Conservation (phyloP, 306 rosid genomes). For the Fagus sylvatica region DNA sequence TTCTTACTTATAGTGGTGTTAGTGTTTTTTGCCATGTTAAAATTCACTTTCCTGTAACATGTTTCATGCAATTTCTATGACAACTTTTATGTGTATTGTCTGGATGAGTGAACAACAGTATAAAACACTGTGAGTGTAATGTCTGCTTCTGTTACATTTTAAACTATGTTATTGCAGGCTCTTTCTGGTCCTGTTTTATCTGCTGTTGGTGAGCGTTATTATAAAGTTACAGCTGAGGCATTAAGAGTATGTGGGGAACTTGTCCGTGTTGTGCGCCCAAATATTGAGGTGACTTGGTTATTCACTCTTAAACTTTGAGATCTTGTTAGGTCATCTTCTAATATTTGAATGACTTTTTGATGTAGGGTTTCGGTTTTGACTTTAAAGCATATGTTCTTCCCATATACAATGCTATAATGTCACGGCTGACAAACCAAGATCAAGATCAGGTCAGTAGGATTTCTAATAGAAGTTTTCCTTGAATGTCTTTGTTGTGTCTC, state of each 20-base stretch:
- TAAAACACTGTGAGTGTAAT: background rate
- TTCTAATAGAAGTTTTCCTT: constrained; percentile 11
- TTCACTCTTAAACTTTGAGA: constrained; percentile 19
- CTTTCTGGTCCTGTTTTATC: constrained; percentile 95
- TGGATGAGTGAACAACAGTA: background rate
- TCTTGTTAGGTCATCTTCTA: constrained; percentile 24
- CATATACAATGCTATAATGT: constrained; percentile 87
- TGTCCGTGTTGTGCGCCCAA: constrained; percentile 88
- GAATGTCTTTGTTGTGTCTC: constrained; percentile 21
- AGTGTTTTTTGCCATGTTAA: background rate
- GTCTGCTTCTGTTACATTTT: background rate
- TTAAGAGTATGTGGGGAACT: constrained; percentile 97
- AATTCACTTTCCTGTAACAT: background rate
- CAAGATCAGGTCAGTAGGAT: constrained; percentile 89
- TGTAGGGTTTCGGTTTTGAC: constrained; percentile 77
- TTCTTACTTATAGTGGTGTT: background rate
- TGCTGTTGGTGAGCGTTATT: constrained; percentile 97
- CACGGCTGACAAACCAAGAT: constrained; percentile 98
- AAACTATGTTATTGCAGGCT: constrained; percentile 50
- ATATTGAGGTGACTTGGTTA: constrained; percentile 63
- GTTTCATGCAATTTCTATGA: background rate
- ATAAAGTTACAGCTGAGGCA: constrained; percentile 99
- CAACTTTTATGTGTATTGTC: background rate
- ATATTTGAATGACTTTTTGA: constrained; percentile 19
- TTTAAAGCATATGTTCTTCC: constrained; percentile 88